Evolutionary conservation across 2,329 filamentous ascomycete genomes (phyloP).

Genomic region (Ascochyta fabae): DNA sequence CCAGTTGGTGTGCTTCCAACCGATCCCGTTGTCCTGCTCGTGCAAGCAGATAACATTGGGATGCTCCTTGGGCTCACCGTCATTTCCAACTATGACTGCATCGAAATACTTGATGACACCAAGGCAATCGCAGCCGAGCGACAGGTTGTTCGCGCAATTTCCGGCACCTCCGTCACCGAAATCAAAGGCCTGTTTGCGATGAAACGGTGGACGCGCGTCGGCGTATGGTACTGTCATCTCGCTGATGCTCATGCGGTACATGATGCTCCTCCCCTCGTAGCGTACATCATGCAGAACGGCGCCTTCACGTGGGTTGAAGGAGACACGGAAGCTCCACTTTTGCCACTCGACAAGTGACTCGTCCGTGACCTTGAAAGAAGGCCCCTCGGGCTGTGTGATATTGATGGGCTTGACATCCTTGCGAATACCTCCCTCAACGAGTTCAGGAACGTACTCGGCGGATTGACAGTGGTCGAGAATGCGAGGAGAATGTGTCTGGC

Average conservation of each 20-base stretch:
- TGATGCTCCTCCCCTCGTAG: constrained; percentile 69
- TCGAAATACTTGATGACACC: constrained; percentile 73
- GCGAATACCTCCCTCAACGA: constrained; percentile 47
- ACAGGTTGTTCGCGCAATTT: constrained; percentile 70
- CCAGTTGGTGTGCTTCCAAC: constrained; percentile 75
- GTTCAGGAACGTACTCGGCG: constrained; percentile 58
- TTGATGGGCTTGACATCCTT: constrained; percentile 69
- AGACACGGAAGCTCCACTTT: constrained; percentile 53
- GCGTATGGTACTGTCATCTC: constrained; percentile 75
- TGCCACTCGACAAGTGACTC: constrained; percentile 56
- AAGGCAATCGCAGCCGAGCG: constrained; percentile 71
- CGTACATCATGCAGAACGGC: constrained; percentile 74
- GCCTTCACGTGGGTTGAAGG: constrained; percentile 59
- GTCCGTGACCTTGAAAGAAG: constrained; percentile 66
- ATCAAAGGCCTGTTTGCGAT: constrained; percentile 75
- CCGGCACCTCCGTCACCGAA: constrained; percentile 74
- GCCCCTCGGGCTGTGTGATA: constrained; percentile 73
- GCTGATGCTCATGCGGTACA: constrained; percentile 70
- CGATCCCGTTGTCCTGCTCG: constrained; percentile 72
- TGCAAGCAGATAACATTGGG: constrained; percentile 72
- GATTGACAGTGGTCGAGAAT: constrained; percentile 57
- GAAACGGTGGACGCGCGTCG: constrained; percentile 68
- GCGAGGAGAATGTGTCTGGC: constrained; percentile 47
- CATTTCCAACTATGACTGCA: constrained; percentile 58
- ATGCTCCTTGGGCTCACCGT: constrained; percentile 61